A percentile compares a stretch with the other conserved stretches of the same genome.
phyloP scores from a whole-genome alignment of 2,329 filamentous ascomycete genomes.

The Aspergillus sp. region DNA sequence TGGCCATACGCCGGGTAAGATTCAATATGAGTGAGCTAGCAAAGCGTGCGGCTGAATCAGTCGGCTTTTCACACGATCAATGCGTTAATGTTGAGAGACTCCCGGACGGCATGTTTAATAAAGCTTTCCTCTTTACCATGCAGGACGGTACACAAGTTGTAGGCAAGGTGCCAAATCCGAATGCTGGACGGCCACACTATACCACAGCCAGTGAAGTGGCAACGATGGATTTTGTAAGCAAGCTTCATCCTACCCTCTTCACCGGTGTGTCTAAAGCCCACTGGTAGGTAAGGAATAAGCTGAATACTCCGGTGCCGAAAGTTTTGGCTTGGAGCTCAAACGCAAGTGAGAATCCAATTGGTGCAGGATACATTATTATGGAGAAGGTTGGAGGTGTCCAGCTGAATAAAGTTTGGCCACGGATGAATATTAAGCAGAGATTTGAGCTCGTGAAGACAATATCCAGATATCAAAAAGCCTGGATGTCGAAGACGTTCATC shows the following conservation, averaged over 20 bases:
- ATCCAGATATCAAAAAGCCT: constrained; percentile 32
- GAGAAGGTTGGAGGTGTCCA: constrained; percentile 29
- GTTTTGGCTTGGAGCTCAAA: constrained; percentile 17
- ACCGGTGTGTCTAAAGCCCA: too few relatives aligned
- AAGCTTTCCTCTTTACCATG: constrained; percentile 23
- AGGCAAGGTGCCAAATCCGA: constrained; percentile 24
- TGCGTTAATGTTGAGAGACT: constrained; percentile 11
- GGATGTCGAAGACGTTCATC: constrained; percentile 33
- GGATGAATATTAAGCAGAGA: constrained; percentile 27
- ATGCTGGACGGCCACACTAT: constrained; percentile 19
- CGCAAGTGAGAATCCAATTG: constrained; percentile 7
- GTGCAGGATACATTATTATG: constrained; percentile 19
- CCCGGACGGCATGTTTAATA: constrained; percentile 23
- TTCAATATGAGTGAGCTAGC: neutral
- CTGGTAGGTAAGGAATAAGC: constrained; percentile 16
- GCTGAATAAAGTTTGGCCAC: constrained; percentile 33
- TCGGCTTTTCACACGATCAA: neutral
- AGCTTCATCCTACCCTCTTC: neutral
- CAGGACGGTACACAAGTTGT: constrained; percentile 22
- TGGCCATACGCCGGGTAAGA: neutral
- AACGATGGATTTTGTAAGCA: constrained; percentile 24
- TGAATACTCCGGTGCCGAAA: constrained; percentile 16
- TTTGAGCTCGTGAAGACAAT: constrained; percentile 31
- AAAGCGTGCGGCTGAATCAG: neutral
- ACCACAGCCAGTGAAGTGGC: constrained; percentile 26